Evolutionary conservation across 164 flowering plant species (phyloP), one percentile per base, ranked within the genome.

Genomic region (grape (Vitis vinifera)): DNA sequence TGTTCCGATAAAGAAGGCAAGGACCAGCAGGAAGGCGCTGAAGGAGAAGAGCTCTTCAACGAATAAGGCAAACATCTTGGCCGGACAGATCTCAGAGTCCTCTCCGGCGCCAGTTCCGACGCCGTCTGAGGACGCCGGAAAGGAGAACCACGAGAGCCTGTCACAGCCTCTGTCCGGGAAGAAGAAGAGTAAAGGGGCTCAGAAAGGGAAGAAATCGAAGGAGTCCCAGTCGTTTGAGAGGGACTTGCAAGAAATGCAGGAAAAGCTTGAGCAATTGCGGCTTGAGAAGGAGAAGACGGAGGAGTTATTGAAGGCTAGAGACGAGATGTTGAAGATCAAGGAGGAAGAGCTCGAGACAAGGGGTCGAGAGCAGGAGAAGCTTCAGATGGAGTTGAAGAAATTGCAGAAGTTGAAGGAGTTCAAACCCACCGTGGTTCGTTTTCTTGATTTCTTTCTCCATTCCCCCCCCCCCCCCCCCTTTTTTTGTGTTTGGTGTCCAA

Each of bases 341-440:
- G 93, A 88, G 52, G 89, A 89, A 62, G 92, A 88, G 59, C 80
- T 91, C 37, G 84, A 85, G 66, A 72, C 51, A 51, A 70, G 78
- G 19, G 89, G 80, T 0, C 71, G 67, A 62, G 86, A 87, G 81
- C 93, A 92, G 50, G 92, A 87, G 79, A 91, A 88, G 80, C 87
- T 94, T 71, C 87, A 88, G 77, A 23, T 70, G 61, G 97, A 94
- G 81, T 72, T 94, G 72, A 94, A 89, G 84, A 94, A 91, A 72
- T 66, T 92, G 87, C 97, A 92, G 89, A 94, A 92, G 61, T 31
- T 87, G 76, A 92, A 92, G 86, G 99, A 89, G 68, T 94, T 94
- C 62, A 92, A 88, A 62, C 99, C 97, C 75, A 87, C 83, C 53
- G 16, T 92, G 93, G 99, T 94, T 14, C 23, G 85, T 70, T 68